Evolutionary conservation across 2,329 filamentous ascomycete species (phyloP), one percentile per base, ranked within the genome.

Genomic region (Aspergillus texensis): DNA sequence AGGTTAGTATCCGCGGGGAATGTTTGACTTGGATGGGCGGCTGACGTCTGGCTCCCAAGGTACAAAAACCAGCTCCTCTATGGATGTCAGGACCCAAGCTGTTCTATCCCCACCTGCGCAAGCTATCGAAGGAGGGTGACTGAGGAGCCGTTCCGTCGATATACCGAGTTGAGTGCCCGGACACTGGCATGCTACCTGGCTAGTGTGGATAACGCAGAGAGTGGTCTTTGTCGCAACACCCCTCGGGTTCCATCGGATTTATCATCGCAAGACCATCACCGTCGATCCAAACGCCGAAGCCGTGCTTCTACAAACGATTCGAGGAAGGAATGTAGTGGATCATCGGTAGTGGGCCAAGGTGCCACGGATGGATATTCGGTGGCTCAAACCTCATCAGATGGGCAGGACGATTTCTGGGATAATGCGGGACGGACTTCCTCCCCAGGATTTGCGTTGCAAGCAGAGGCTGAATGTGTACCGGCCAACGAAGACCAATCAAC

Each of bases 51-150:
- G 41, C 43, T 43, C 6, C 21, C 21, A 58, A 94, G 91, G 71
- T 96, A 91, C 74, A 88, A 94, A 57, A 82, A 86, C 39, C 93
- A 97, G 78, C 86, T 97, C n/a, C 87, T 93, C 62, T 86, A 91
- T 68, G 93, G 93, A 67, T 97, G 93, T 75, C 87, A 87, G 65
- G 86, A 86, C 67, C 80, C 84, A 59, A 81, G 84, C 58, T 97
- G 93, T 78, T 83, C 82, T 41, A 94, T 89, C 1, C 80, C 92
- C 16, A 94, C 92, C 16, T 97, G 93, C 79, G 90, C 94, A 72
- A 93, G 89, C 65, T 93, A 87, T 75, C 88, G 91, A 61, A 90
- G 86, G 76, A 86, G 91, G 68, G 80, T 89, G 46, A 85, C 87
- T 39, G 87, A 87, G 67, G 85, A 85, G 0, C 92, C 92, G 2